These are phyloP conservation scores for Pseudozyma tsukubaensis DNA, from an alignment of 1,284 basidiomycete species.

Conservation along the genomic window DNA sequence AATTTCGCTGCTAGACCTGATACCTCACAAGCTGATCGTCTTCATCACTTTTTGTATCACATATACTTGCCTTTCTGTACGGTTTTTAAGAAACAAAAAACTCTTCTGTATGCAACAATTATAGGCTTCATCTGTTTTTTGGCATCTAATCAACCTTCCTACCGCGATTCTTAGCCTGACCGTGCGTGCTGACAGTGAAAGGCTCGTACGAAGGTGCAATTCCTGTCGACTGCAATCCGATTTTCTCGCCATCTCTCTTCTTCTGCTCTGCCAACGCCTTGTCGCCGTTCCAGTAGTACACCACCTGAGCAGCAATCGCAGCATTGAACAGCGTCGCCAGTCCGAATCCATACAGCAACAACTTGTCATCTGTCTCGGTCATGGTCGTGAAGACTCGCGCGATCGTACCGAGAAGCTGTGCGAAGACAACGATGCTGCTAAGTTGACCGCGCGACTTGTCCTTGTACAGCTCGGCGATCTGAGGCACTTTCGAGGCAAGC, in stretches of 20 bases:
- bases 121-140: background rate
- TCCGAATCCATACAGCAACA: constrained; percentile 66
- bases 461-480: constrained; percentile 65
- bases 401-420: constrained; percentile 64
- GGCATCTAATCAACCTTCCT: constrained; percentile 36
- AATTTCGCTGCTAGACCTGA: background rate
- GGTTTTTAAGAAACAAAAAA: background rate
- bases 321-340: constrained; percentile 67
- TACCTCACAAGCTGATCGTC: too few species aligned
- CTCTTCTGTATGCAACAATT: background rate
- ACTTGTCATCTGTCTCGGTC: constrained; percentile 66
- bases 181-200: constrained; percentile 40
- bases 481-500: constrained; percentile 66
- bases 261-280: constrained; percentile 39
- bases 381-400: constrained; percentile 67
- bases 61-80: background rate
- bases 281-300: constrained; percentile 64
- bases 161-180: constrained; percentile 22
- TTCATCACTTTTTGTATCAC: background rate
- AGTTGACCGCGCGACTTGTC: constrained; percentile 64
- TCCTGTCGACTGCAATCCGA: constrained; percentile 16
- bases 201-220: constrained; percentile 25
- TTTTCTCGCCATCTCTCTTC: constrained; percentile 35
- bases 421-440: constrained; percentile 66
- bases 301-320: constrained; percentile 62